Conservation (phyloP, 2,329 filamentous ascomycete genomes). For the Rasamsonia emersonii region DNA sequence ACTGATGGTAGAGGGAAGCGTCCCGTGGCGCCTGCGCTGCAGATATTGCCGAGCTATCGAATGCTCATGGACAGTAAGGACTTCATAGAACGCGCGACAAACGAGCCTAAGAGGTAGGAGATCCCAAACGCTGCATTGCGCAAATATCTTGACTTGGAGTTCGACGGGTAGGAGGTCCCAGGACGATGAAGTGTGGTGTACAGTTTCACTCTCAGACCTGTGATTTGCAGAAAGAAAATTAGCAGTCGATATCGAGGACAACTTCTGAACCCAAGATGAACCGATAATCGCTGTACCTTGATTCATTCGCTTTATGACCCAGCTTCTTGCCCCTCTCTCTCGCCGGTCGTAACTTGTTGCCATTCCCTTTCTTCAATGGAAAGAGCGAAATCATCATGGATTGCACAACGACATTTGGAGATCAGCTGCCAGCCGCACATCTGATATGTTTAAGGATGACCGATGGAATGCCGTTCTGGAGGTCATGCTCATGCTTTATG, state of each 20-base stretch:
- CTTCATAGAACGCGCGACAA: constrained; percentile 27
- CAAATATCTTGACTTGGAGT: constrained; percentile 34
- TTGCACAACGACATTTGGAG: constrained; percentile 17
- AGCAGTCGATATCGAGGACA: no score
- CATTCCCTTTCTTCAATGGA: constrained; percentile 20
- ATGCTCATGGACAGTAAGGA: constrained; percentile 31
- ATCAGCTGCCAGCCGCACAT: constrained; percentile 14
- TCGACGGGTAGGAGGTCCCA: constrained; percentile 35
- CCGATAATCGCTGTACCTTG: no score
- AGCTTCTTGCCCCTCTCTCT: constrained; percentile 21
- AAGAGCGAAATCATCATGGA: constrained; percentile 27
- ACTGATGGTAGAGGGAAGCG: constrained; percentile 31
- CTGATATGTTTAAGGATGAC: no score
- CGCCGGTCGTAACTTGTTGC: constrained; percentile 25
- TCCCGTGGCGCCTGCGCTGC: constrained; percentile 33
- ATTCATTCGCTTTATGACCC: constrained; percentile 16
- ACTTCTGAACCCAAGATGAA: no score
- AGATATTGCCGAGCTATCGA: constrained; percentile 34
- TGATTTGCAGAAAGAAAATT: constrained; percentile 5
- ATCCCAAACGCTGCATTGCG: constrained; percentile 30
- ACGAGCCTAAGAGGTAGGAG: constrained; percentile 30
- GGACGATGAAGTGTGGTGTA: constrained; percentile 16
- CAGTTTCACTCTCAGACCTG: neutral
- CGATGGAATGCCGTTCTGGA: neutral
- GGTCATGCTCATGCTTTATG: no score